A percentile compares a stretch with the other conserved stretches of the same genome.
These are phyloP conservation scores for Cyclostephanos tholiformis DNA, from an alignment of 108 stramenopile genomes.

Conservation along the genomic window DNA sequence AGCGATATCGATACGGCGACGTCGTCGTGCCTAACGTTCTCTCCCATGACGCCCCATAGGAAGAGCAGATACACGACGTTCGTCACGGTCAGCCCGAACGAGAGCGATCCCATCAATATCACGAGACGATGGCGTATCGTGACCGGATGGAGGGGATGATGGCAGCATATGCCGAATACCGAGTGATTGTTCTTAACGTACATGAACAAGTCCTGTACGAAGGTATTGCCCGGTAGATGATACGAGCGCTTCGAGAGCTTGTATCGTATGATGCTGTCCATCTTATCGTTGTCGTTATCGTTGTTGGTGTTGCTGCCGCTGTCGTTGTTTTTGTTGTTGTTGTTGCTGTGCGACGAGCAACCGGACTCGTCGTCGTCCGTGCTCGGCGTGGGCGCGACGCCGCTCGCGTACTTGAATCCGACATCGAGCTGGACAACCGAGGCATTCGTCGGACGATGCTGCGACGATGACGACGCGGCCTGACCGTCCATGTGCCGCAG, in stretches of 20 bases:
- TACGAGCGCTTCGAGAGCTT: slow-evolving; percentile 36
- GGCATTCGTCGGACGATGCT: background rate
- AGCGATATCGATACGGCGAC: slow-evolving; percentile 26
- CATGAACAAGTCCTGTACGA: slow-evolving; percentile 35
- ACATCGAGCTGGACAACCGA: slow-evolving; percentile 6
- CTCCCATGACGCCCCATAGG: slow-evolving; percentile 27
- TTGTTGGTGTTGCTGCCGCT: too few species aligned
- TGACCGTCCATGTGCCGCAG: slow-evolving; percentile 4
- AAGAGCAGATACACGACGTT: slow-evolving; percentile 39
- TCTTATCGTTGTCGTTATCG: background rate
- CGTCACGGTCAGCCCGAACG: slow-evolving; percentile 41
- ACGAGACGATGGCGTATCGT: slow-evolving; percentile 30
- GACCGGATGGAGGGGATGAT: slow-evolving; percentile 36
- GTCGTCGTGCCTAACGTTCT: slow-evolving; percentile 27
- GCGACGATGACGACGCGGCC: background rate
- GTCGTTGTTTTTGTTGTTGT: too few species aligned
- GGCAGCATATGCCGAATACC: slow-evolving; percentile 42
- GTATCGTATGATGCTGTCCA: slow-evolving; percentile 14
- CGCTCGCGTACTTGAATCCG: slow-evolving; percentile 11
- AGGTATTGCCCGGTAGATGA: slow-evolving; percentile 41
- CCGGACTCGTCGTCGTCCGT: slow-evolving; percentile 20
- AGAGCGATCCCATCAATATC: slow-evolving; percentile 37
- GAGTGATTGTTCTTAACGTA: slow-evolving; percentile 39
- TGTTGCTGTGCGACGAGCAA: slow-evolving; percentile 2
- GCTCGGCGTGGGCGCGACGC: slow-evolving; percentile 8